phyloP scores from a whole-genome alignment of 2,329 filamentous ascomycete genomes.

The Alternaria rosae region DNA sequence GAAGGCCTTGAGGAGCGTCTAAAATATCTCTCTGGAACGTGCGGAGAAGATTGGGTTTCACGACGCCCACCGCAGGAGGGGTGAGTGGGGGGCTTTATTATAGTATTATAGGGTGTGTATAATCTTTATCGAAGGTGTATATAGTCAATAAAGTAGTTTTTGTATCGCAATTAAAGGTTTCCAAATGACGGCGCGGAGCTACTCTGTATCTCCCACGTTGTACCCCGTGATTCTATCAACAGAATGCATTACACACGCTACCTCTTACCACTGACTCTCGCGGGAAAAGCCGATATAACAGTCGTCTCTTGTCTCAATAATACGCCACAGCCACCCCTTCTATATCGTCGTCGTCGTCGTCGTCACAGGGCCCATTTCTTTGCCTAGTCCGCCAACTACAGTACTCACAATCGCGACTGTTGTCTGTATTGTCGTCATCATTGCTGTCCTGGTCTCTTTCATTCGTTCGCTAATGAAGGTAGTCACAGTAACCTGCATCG shows the following conservation, averaged over 20 bases:
- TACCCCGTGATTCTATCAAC: background rate
- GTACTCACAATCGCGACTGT: too few species aligned
- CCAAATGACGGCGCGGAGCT: rapidly evolving
- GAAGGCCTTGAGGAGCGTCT: background rate
- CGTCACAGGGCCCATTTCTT: background rate
- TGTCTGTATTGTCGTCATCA: too few species aligned
- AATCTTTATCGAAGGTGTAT: background rate
- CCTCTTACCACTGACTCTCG: too few species aligned
- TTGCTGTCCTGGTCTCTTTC: too few species aligned
- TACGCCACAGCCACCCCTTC: background rate
- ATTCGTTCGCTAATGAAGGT: too few species aligned
- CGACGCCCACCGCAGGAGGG: background rate
- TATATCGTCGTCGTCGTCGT: too few species aligned
- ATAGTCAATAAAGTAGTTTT: background rate
- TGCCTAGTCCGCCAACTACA: background rate
- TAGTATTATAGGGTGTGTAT: background rate
- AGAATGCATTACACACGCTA: too few species aligned
- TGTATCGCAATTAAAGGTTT: rapidly evolving
- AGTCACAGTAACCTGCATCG: background rate
- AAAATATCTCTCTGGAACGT: background rate
- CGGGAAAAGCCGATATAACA: background rate
- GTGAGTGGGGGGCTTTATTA: background rate
- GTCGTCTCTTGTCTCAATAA: background rate
- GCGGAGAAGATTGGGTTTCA: background rate
- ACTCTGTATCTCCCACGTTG: background rate